These are phyloP conservation scores for Buxus sempervirens DNA, from an alignment of 164 flowering plant species.

Conservation along the genomic window DNA sequence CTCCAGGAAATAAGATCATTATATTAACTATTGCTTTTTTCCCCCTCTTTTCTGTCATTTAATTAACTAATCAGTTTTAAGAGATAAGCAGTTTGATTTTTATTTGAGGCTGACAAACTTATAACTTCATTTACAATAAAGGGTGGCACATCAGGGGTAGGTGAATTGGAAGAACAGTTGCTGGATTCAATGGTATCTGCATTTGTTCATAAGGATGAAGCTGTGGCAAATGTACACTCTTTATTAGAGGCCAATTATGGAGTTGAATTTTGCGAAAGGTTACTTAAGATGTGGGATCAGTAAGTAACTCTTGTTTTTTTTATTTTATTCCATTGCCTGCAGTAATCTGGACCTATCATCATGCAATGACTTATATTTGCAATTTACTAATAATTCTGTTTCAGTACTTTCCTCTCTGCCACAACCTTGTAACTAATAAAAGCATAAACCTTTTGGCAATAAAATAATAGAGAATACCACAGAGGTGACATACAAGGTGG, in stretches of 20 bases:
- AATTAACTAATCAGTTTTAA: not conserved
- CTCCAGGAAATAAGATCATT: too few species aligned
- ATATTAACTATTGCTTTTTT: too few species aligned
- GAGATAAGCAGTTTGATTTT: not conserved
- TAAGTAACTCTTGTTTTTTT: slow-evolving; percentile 25
- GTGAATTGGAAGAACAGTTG: slow-evolving; percentile 34
- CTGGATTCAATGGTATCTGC: slow-evolving; percentile 49
- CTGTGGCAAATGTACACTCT: slow-evolving; percentile 36
- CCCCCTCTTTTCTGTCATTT: too few species aligned
- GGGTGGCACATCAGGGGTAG: slow-evolving; percentile 29
- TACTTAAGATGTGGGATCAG: slow-evolving; percentile 65
- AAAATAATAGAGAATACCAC: too few species aligned
- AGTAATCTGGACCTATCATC: not conserved
- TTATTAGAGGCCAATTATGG: slow-evolving; percentile 57
- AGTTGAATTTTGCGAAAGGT: slow-evolving; percentile 42
- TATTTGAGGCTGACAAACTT: slow-evolving; percentile 5
- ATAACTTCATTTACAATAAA: slow-evolving; percentile 14
- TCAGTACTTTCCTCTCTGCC: too few species aligned
- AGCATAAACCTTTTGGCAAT: too few species aligned
- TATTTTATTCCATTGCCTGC: not conserved
- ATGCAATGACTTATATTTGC: too few species aligned
- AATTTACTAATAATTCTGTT: not conserved
- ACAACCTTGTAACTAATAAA: too few species aligned
- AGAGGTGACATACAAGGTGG: too few species aligned
- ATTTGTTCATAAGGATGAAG: slow-evolving; percentile 39